Percentiles rank a stretch among this genome's conserved stretches.
phyloP scores from a whole-genome alignment of 257 asterid genomes.

The Przewalskia tangutica region DNA sequence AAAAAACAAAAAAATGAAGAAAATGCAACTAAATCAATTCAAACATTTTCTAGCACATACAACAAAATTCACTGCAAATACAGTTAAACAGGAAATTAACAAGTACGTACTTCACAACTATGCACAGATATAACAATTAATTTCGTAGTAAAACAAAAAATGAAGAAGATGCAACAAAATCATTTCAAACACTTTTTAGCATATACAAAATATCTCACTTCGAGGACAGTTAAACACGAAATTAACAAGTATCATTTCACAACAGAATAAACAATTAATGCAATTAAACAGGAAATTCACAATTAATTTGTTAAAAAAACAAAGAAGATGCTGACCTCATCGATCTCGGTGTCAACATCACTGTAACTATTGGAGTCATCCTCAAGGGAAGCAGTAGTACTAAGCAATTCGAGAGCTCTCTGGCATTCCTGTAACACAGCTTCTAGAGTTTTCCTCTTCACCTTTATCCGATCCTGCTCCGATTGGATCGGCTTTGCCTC shows the following conservation, averaged over 20 bases:
- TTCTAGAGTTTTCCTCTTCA: conserved; percentile 74
- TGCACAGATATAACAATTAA: not conserved
- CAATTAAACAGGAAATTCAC: not conserved
- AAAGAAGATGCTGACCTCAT: conserved; percentile 33
- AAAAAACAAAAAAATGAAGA: too few species aligned
- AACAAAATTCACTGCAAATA: not conserved
- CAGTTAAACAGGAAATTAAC: not conserved
- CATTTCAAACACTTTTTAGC: not conserved
- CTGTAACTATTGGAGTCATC: conserved; percentile 18
- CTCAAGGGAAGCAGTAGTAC: conserved; percentile 30
- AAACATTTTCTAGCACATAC: not conserved
- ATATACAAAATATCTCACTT: not conserved
- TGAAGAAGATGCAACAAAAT: not conserved
- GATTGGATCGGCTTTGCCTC: conserved; percentile 18
- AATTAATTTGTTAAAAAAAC: not conserved
- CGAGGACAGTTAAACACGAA: not conserved
- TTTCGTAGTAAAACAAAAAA: too few species aligned
- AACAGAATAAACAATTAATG: too few species aligned
- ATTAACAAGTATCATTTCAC: too few species aligned
- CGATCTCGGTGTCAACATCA: conserved; percentile 36
- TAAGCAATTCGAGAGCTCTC: conserved; percentile 64
- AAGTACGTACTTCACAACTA: not conserved
- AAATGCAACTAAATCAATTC: not conserved
- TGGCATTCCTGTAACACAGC: conserved; percentile 76
- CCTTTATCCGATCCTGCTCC: conserved; percentile 46